A percentile compares a stretch with the other conserved stretches of the same genome.
These are phyloP conservation scores for Ceratocystis papillata DNA, from an alignment of 2,329 filamentous ascomycete genomes.

Conservation along the genomic window DNA sequence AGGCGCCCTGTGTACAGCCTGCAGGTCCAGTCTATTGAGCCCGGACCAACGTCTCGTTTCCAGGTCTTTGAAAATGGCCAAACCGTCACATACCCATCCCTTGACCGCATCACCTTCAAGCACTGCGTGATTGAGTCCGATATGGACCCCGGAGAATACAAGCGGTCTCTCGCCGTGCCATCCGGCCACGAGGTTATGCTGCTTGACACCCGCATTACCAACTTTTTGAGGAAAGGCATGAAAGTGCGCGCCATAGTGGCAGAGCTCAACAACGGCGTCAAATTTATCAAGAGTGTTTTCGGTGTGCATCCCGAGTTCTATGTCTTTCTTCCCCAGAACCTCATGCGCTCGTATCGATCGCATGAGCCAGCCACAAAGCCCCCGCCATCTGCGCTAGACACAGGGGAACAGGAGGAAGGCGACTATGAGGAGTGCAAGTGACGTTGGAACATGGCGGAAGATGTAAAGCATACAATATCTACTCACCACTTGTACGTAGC, in stretches of 20 bases:
- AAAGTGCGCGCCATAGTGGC: slow-evolving; percentile 48
- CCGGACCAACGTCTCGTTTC: neutral
- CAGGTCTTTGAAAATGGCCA: neutral
- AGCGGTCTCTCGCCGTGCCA: slow-evolving; percentile 10
- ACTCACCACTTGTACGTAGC: too few species aligned
- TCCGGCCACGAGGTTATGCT: slow-evolving; percentile 41
- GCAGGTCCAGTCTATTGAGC: slow-evolving; percentile 12
- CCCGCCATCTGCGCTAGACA: slow-evolving; percentile 35
- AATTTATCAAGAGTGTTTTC: slow-evolving; percentile 51
- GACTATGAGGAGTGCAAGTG: neutral
- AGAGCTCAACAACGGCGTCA: slow-evolving; percentile 50
- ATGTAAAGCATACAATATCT: too few species aligned
- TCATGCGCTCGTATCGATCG: slow-evolving; percentile 56
- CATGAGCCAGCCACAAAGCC: slow-evolving; percentile 39
- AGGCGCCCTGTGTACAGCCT: neutral
- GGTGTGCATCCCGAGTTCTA: slow-evolving; percentile 52
- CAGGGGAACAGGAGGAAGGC: neutral
- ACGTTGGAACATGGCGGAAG: neutral
- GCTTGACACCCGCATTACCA: slow-evolving; percentile 50
- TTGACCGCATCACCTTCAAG: slow-evolving; percentile 14
- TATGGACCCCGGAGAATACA: slow-evolving; percentile 33
- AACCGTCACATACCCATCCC: slow-evolving; percentile 7
- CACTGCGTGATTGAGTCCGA: slow-evolving; percentile 40
- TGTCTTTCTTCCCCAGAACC: slow-evolving; percentile 53
- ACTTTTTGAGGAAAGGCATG: slow-evolving; percentile 51